Conservation (phyloP, 1,284 basidiomycete genomes). For the Omphalotus olearius region DNA sequence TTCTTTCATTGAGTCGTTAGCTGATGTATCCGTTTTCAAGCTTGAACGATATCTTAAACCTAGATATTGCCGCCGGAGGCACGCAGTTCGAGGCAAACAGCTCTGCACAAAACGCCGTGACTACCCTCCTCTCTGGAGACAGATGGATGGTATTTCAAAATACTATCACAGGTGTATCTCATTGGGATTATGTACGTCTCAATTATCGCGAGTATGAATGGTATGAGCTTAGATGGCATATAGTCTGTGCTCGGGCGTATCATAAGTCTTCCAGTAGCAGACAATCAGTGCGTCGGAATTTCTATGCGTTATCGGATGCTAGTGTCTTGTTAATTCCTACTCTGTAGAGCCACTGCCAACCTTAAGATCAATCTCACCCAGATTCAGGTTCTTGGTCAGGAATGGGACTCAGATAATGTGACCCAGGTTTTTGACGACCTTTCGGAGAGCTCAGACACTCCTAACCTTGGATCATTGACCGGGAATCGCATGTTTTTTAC, state of each 20-base stretch:
- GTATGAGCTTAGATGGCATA: neutral
- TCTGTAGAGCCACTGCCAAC: constrained; percentile 28
- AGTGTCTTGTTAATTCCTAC: too few species aligned
- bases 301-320: too few species aligned
- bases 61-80: constrained; percentile 49
- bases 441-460: constrained; percentile 31
- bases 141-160: constrained; percentile 69
- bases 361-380: constrained; percentile 56
- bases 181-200: constrained; percentile 61
- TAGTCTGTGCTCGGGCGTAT: constrained; percentile 60
- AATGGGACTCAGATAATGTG: constrained; percentile 46
- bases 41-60: constrained; percentile 45
- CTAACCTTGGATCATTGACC: constrained; percentile 50
- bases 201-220: constrained; percentile 2
- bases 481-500: constrained; percentile 67
- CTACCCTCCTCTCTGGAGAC: constrained; percentile 44
- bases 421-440: constrained; percentile 37
- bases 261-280: constrained; percentile 56
- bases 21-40: constrained; percentile 22
- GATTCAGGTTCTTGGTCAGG: constrained; percentile 44
- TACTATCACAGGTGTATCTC: constrained; percentile 45
- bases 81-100: constrained; percentile 45
- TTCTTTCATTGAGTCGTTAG: neutral
- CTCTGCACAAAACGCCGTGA: constrained; percentile 40
- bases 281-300: constrained; percentile 45